Conservation (phyloP, 2,329 filamentous ascomycete genomes). For the Sporothrix humicola region DNA sequence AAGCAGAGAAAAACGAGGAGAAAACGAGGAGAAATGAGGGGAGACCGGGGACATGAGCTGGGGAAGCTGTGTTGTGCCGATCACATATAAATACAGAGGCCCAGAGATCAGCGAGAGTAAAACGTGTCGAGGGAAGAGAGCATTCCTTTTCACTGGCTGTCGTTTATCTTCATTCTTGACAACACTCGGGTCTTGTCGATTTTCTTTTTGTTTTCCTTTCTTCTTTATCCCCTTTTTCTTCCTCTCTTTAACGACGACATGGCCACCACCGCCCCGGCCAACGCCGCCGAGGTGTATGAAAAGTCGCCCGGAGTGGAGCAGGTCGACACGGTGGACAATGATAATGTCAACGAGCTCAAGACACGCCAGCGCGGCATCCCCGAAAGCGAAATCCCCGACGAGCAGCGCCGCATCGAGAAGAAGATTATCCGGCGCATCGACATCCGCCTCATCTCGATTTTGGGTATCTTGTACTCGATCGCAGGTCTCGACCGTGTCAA, state of each 20-base stretch:
- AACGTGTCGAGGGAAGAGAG: neutral
- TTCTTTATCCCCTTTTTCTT: neutral
- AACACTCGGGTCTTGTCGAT: neutral
- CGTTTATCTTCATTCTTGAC: neutral
- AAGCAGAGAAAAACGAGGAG: neutral
- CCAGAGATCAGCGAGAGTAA: neutral
- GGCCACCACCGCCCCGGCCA: neutral
- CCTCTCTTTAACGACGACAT: too few relatives aligned
- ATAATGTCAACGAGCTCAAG: neutral
- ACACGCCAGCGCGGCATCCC: neutral
- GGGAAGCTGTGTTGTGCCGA: neutral
- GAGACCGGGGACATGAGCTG: neutral
- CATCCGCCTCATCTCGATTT: constrained; percentile 38
- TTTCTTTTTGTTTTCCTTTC: too few relatives aligned
- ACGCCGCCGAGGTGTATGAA: neutral
- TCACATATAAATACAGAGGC: neutral
- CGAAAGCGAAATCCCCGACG: neutral
- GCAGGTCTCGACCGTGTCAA: constrained; percentile 63
- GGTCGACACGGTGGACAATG: neutral
- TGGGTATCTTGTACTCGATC: constrained; percentile 62
- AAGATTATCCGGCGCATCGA: constrained; percentile 37
- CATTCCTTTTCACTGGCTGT: neutral
- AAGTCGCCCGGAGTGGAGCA: neutral
- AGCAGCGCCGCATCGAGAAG: constrained; percentile 14
- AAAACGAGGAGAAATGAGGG: constrained; percentile 1